These are phyloP conservation scores for Begonia fuchsioides DNA, from an alignment of 306 rosid genomes.

Conservation along the genomic window DNA sequence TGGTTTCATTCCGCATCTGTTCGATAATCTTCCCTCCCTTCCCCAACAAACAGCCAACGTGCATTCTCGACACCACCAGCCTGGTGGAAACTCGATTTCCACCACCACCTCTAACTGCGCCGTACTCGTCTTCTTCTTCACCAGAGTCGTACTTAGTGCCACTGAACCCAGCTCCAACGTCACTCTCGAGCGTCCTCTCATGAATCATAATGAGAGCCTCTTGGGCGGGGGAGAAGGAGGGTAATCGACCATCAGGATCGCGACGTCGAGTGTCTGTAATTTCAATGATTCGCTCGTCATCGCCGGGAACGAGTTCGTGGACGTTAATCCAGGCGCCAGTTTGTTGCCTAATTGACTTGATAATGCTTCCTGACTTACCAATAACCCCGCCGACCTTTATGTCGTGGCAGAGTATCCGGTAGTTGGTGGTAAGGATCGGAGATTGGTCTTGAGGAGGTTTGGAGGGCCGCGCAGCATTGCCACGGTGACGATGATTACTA, in stretches of 20 bases:
- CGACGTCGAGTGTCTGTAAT: conserved; percentile 91
- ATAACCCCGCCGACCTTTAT: conserved; percentile 87
- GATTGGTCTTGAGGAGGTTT: conserved; percentile 40
- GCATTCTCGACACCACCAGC: conserved; percentile 91
- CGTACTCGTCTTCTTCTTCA: conserved; percentile 50
- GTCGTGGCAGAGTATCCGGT: conserved; percentile 84
- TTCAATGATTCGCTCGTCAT: conserved; percentile 92
- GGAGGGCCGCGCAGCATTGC: conserved; percentile 18
- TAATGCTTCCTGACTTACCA: conserved; percentile 90
- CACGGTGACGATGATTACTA: conserved; percentile 39
- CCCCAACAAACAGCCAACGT: conserved; percentile 90
- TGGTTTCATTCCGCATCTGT: conserved; percentile 96
- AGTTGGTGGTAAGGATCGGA: conserved; percentile 48
- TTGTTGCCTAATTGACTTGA: conserved; percentile 88
- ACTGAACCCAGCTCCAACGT: conserved; percentile 29
- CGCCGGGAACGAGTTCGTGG: conserved; percentile 74
- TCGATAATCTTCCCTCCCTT: conserved; percentile 98
- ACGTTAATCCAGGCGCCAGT: conserved; percentile 99
- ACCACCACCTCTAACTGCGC: conserved; percentile 29
- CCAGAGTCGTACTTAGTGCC: conserved; percentile 19
- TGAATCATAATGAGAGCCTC: conserved; percentile 83
- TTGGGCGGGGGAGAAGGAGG: conserved; percentile 91
- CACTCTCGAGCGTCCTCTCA: conserved; percentile 81
- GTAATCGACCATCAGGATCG: conserved; percentile 88
- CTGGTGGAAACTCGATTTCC: conserved; percentile 58